Evolutionary conservation across 305 asterid genomes (phyloP).

Genomic region (Fraxinus floribunda): DNA sequence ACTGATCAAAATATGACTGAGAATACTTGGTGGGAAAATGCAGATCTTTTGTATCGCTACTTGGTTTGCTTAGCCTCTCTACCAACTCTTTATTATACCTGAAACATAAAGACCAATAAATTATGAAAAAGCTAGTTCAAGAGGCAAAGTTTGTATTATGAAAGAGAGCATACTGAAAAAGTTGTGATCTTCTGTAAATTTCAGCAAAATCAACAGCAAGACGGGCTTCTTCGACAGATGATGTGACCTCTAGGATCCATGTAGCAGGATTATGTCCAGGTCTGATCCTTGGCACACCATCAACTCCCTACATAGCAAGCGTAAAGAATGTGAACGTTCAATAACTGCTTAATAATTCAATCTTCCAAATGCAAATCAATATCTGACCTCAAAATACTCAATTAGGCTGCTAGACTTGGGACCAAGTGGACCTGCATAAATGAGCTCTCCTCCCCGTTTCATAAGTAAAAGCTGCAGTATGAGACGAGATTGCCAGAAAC

Average conservation of each 20-base stretch:
- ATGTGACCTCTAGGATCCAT: conserved; percentile 95
- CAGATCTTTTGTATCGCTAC: conserved; percentile 68
- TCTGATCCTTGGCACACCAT: conserved; percentile 73
- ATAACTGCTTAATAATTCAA: conserved; percentile 22
- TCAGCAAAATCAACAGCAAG: conserved; percentile 92
- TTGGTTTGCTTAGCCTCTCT: conserved; percentile 79
- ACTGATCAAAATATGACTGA: conserved; percentile 59
- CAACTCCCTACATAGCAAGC: conserved; percentile 54
- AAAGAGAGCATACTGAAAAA: conserved; percentile 55
- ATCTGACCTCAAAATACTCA: conserved; percentile 82
- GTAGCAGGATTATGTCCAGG: conserved; percentile 94
- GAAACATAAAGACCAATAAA: conserved; percentile 28
- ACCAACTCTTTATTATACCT: conserved; percentile 71
- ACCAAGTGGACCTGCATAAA: conserved; percentile 94
- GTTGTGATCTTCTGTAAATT: conserved; percentile 65
- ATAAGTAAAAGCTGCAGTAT: conserved; percentile 75
- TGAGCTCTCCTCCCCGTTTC: conserved; percentile 96
- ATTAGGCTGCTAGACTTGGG: conserved; percentile 75
- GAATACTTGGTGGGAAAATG: conserved; percentile 72
- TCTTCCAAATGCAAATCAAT: conserved; percentile 6
- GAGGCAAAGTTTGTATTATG: background rate
- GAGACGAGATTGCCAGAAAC: conserved; percentile 23
- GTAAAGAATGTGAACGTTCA: conserved; percentile 10
- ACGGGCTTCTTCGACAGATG: conserved; percentile 68
- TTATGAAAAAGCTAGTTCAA: conserved; percentile 6